Conservation (phyloP, 1,139 yeast genomes). For the Debaryomyces udenii region DNA sequence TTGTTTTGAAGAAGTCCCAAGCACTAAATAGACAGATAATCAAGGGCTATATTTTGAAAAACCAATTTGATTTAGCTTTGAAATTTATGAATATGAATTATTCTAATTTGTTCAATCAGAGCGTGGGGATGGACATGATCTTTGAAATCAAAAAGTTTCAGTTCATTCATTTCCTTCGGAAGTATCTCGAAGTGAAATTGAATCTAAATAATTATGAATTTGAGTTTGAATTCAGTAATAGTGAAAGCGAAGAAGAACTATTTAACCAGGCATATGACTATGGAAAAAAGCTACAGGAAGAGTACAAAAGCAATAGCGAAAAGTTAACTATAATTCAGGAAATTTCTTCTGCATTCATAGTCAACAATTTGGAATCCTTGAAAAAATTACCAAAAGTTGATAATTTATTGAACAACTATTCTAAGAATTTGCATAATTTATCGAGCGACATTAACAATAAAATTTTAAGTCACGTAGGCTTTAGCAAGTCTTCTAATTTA, state of each 20-base stretch:
- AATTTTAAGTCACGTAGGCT: slow-evolving; percentile 33
- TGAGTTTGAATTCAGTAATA: slow-evolving; percentile 20
- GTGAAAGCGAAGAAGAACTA: slow-evolving; percentile 17
- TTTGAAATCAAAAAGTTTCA: slow-evolving; percentile 58
- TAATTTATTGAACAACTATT: slow-evolving; percentile 25
- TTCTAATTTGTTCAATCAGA: slow-evolving; percentile 43
- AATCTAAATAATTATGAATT: slow-evolving; percentile 19
- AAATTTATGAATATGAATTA: slow-evolving; percentile 45
- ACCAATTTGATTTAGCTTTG: slow-evolving; percentile 53
- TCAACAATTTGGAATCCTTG: slow-evolving; percentile 25
- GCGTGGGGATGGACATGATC: slow-evolving; percentile 40
- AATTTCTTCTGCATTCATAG: slow-evolving; percentile 33
- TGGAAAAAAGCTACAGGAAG: slow-evolving; percentile 50
- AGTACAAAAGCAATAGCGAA: slow-evolving; percentile 17
- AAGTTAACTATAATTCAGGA: slow-evolving; percentile 24
- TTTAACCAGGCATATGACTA: slow-evolving; percentile 30
- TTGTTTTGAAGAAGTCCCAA: slow-evolving; percentile 31
- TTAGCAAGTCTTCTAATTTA: slow-evolving; percentile 31
- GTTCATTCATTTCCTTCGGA: slow-evolving; percentile 39
- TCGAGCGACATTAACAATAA: slow-evolving; percentile 30
- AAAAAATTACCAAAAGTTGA: slow-evolving; percentile 27
- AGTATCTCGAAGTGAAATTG: slow-evolving; percentile 25
- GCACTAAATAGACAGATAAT: slow-evolving; percentile 55
- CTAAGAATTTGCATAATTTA: slow-evolving; percentile 23
- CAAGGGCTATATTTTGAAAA: slow-evolving; percentile 45